A percentile compares a stretch with the other conserved stretches of the same genome.
phyloP scores from a whole-genome alignment of 2,329 filamentous ascomycete genomes.

The Drechmeria coniospora region DNA sequence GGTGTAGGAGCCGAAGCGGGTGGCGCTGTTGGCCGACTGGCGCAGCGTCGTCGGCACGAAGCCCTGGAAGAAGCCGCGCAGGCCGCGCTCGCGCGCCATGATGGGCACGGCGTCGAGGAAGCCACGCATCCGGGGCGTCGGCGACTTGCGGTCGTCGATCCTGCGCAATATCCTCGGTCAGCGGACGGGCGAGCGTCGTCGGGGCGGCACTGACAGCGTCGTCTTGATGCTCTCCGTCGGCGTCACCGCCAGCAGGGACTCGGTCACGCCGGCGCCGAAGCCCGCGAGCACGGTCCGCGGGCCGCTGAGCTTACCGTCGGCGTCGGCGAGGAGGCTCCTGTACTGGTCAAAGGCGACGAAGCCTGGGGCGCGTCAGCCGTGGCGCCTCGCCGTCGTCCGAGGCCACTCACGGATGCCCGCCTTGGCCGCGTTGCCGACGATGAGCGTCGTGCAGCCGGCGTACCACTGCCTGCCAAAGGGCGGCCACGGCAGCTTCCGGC shows the following conservation, averaged over 20 bases:
- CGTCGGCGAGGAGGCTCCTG: slow-evolving; percentile 68
- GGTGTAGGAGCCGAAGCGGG: slow-evolving; percentile 82
- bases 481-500: slow-evolving; percentile 85
- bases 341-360: slow-evolving; percentile 97
- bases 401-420: slow-evolving; percentile 67
- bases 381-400: background rate
- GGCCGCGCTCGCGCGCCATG: slow-evolving; percentile 74
- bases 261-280: slow-evolving; percentile 87
- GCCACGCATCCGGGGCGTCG: slow-evolving; percentile 73
- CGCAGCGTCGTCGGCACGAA: slow-evolving; percentile 89
- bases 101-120: slow-evolving; percentile 82
- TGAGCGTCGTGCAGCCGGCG: slow-evolving; percentile 89
- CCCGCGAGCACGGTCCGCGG: slow-evolving; percentile 84
- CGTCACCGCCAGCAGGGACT: slow-evolving; percentile 84
- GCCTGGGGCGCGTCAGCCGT: slow-evolving; percentile 11
- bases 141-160: slow-evolving; percentile 85
- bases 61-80: slow-evolving; percentile 91
- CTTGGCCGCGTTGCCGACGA: slow-evolving; percentile 93
- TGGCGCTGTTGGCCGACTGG: slow-evolving; percentile 87
- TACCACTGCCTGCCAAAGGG: slow-evolving; percentile 94
- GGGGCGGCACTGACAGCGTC: slow-evolving; percentile 43
- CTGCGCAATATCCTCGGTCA: slow-evolving; percentile 23
- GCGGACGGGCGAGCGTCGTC: background rate
- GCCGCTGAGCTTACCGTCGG: slow-evolving; percentile 75
- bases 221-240: slow-evolving; percentile 98